phyloP scores from a whole-genome alignment of 352 stramenopile species.

The Phytophthora hibernalis region DNA sequence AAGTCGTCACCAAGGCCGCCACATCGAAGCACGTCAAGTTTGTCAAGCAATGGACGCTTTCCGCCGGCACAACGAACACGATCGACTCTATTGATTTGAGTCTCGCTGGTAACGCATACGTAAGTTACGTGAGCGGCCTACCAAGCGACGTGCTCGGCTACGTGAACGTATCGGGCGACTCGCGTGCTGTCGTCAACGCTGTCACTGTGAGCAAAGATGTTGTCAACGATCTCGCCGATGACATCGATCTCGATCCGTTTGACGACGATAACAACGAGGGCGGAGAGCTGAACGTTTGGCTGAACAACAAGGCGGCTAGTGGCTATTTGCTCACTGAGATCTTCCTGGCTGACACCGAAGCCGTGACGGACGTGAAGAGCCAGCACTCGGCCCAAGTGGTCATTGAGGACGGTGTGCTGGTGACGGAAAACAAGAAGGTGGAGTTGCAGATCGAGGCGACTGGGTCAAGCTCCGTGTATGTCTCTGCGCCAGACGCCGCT shows the following conservation, averaged over 20 bases:
- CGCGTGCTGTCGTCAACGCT: slow-evolving; percentile 22
- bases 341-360: slow-evolving; percentile 24
- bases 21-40: slow-evolving; percentile 24
- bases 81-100: slow-evolving; percentile 31
- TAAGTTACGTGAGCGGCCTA: slow-evolving; percentile 29
- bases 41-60: slow-evolving; percentile 38
- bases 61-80: slow-evolving; percentile 3
- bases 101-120: slow-evolving; percentile 25
- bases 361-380: slow-evolving; percentile 31
- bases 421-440: slow-evolving; percentile 2
- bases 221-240: slow-evolving; percentile 20
- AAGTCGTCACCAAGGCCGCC: slow-evolving; percentile 7
- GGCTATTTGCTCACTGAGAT: slow-evolving; percentile 39
- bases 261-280: slow-evolving; percentile 16
- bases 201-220: slow-evolving; percentile 29
- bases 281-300: slow-evolving; percentile 28
- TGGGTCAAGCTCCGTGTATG: slow-evolving; percentile 26
- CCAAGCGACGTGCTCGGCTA: slow-evolving; percentile 28
- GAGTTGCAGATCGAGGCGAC: slow-evolving; percentile 27
- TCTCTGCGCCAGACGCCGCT: slow-evolving; percentile 18
- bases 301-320: slow-evolving; percentile 11
- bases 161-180: slow-evolving; percentile 37
- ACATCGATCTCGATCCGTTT: slow-evolving; percentile 19
- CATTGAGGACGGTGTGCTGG: slow-evolving; percentile 31
- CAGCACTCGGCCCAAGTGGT: slow-evolving; percentile 28